Base-by-base conservation (phyloP, 169 alveolate genomes). In the Amoebophrya sp. region DNA sequence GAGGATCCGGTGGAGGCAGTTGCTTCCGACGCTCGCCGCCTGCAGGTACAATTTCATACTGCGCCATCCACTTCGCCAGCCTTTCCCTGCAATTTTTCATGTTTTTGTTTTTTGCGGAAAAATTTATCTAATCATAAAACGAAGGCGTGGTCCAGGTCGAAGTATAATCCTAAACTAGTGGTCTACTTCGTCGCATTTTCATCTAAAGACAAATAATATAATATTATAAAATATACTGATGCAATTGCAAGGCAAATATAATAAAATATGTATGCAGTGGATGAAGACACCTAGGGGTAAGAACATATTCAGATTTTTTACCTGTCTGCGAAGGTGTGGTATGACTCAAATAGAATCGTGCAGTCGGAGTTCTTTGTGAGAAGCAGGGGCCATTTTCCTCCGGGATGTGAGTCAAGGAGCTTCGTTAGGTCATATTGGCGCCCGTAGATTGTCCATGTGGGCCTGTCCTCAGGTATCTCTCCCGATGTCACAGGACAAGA, bases 401-500 rank as follows among this genome's bases (percentile, higher is more conserved):
- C 83, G 36, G 83, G 83, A 36, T 65, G 83, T 10, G 36, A 12
- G 12, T 1, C 83, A 29, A 65, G 18, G 26, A 65, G n/a, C 83
- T 65, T 65, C 83, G 83, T 65, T 10, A 65, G 26, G 26, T 65
- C 83, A 36, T 65, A 65, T 36, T 65, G 12, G 2, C 26, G 2
- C 2, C 83, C 83, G 83, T 65, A 65, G n/a, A 65, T 65, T 10
- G 83, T 65, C 83, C 83, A 65, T 6, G 83, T 65, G 33, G 83
- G 83, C 12, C 26, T 6, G 38, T 65, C 83, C 83, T 65, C 83
- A 29, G 83, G 83, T 29, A 65, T 26, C 2, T 10, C 33, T 6
- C 36, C 2, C 2, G 38, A 1, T 29, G 38, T 65, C 3, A 29
- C n/a, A 26, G 83, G n/a, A 29, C 39, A 6, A 0, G 83, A 65